phyloP scores from a whole-genome alignment of 768 basidiomycete genomes.

The Lentinula detonsa region DNA sequence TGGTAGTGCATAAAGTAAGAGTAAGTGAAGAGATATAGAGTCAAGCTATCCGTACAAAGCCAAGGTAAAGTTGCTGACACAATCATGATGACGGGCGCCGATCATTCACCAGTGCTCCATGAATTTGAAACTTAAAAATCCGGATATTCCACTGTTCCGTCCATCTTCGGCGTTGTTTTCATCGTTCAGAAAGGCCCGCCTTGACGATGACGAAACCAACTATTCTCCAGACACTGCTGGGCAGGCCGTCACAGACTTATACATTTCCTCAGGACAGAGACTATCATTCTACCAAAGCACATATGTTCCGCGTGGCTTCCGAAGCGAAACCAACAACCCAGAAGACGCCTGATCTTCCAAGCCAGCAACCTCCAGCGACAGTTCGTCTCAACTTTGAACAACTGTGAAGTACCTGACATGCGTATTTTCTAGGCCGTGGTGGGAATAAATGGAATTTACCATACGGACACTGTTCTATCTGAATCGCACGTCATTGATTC shows the following conservation, averaged over 20 bases:
- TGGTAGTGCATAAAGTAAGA: too few relatives aligned
- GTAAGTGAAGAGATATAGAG: too few relatives aligned
- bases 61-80: background rate
- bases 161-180: background rate
- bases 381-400: background rate
- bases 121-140: background rate
- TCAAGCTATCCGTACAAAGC: too few relatives aligned
- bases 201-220: conserved; percentile 49
- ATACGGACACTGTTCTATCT: conserved; percentile 8
- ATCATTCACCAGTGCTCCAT: background rate
- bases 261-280: conserved; percentile 34
- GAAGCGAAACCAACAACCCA: conserved; percentile 13
- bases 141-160: background rate
- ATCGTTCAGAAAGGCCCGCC: background rate
- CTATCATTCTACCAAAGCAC: conserved; percentile 45
- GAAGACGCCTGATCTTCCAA: background rate
- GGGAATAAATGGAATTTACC: conserved; percentile 1
- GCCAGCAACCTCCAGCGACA: background rate
- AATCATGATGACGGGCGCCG: background rate
- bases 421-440: background rate
- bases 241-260: conserved; percentile 62
- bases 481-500: conserved; percentile 16
- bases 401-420: background rate
- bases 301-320: conserved; percentile 46
- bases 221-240: conserved; percentile 54